Evolutionary conservation across 768 basidiomycete species (phyloP), one percentile per base, ranked within the genome.

Genomic region (Psilocybe subaeruginosa): DNA sequence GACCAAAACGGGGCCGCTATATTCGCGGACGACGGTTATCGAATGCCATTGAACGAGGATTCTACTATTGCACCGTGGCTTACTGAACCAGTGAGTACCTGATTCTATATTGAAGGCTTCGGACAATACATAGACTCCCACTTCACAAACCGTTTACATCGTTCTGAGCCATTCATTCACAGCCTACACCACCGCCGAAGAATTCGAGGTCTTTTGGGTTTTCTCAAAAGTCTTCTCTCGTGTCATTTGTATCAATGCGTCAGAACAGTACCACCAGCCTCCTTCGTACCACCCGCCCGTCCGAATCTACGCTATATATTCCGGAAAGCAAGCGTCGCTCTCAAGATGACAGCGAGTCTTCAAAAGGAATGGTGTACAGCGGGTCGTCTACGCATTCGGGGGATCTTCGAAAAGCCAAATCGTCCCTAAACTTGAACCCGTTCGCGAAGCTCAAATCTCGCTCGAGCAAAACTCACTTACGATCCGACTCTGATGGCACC

Each of bases 161-260:
- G 49, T 45, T 35, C n/a, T 48, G n/a, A 23, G 19, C 47, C 7
- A 50, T 45, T 46, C 39, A 41, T 46, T 9, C n/a, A 16, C 37
- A 82, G 81, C 80, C 81, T 2, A 77, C 77, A 3, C 80, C 78
- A 8, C 79, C 81, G 16, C 76, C 81, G 33, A 83, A 81, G 65
- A 66, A 69, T 47, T 65, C 69, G n/a, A 71, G 73, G 16, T 66
- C 68, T 7, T 81, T 82, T 59, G 74, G 74, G 8, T 78, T 82
- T 57, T 60, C 69, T 4, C 67, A 73, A 8, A 82, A 82, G 61
- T 48, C 74, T 0, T 81, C 81, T 0, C 75, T 83, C 5, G 41
- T 43, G 4, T 79, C 80, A 9, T 74, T 83, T 62, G 68, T 69
- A 17, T 74, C 69, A 59, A 63, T 66, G 60, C 74, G 69, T 23